phyloP scores from a whole-genome alignment of 1,284 basidiomycete genomes.

The Cryptococcus sp. region DNA sequence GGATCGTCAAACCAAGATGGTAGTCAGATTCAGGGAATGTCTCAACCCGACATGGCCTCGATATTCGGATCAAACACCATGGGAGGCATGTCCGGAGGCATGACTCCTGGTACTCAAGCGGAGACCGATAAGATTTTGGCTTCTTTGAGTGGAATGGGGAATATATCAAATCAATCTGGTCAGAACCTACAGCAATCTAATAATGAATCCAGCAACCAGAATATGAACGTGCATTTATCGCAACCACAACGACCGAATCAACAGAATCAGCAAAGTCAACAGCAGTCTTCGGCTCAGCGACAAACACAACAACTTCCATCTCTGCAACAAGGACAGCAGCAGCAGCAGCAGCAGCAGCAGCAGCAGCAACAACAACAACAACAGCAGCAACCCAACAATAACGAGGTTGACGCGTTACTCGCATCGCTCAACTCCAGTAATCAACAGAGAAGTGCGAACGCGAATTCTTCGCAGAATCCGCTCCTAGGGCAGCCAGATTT shows the following conservation, averaged over 20 bases:
- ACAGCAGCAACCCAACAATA: neutral
- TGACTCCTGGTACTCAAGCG: constrained; percentile 2
- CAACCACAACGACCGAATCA: neutral
- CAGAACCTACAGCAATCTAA: constrained; percentile 10
- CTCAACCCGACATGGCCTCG: neutral
- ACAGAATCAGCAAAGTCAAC: neutral
- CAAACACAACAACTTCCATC: neutral
- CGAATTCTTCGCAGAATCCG: too few relatives aligned
- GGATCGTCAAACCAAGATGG: neutral
- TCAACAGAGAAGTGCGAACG: too few relatives aligned
- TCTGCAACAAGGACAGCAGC: neutral
- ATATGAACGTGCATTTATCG: neutral
- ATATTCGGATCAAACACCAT: neutral
- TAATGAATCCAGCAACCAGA: constrained; percentile 21
- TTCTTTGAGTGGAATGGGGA: neutral
- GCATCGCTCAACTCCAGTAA: neutral
- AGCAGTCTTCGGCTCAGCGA: neutral
- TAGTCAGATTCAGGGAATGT: neutral
- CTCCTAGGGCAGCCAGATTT: neutral
- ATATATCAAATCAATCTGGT: neutral
- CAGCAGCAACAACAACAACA: neutral
- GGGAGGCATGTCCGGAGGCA: neutral
- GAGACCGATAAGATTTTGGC: constrained; percentile 4
- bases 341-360: neutral
- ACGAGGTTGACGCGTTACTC: neutral